Conservation (phyloP, 2,329 filamentous ascomycete genomes). For the Penicillium sp. region DNA sequence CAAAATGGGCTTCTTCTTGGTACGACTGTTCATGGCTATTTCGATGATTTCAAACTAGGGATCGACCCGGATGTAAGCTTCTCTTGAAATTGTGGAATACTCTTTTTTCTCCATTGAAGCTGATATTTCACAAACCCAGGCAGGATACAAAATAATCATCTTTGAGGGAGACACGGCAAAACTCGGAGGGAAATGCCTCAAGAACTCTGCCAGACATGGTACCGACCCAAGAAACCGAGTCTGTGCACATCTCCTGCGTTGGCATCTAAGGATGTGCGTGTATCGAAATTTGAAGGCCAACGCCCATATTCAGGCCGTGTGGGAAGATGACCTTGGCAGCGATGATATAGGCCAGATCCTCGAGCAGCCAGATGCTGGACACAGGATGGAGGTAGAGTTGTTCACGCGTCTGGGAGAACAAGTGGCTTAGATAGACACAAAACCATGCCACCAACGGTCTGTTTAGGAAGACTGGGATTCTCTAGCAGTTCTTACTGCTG, state of each 20-base stretch:
- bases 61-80: constrained; percentile 1
- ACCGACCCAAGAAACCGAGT: constrained; percentile 3
- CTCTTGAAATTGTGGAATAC: not conserved
- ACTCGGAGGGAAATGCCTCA: not conserved
- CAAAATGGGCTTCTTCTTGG: constrained; percentile 3
- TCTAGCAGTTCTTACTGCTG: constrained; percentile 13
- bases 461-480: constrained; percentile 23
- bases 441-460: too few species aligned
- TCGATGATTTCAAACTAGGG: not conserved
- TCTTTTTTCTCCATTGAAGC: not conserved
- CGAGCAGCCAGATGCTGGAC: constrained; percentile 50
- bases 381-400: constrained; percentile 26
- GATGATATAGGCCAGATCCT: constrained; percentile 26
- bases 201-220: not conserved
- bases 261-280: constrained; percentile 19
- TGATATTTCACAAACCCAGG: not conserved
- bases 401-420: constrained; percentile 19
- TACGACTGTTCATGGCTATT: not conserved
- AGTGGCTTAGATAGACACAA: constrained; percentile 2
- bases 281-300: constrained; percentile 15
- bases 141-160: constrained; percentile 1
- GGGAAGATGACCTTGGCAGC: constrained; percentile 19
- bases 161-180: not conserved
- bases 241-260: constrained; percentile 18
- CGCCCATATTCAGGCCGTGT: constrained; percentile 6